Evolutionary conservation across 495 filamentous ascomycete species (phyloP).

Genomic region (Peziza echinospora): DNA sequence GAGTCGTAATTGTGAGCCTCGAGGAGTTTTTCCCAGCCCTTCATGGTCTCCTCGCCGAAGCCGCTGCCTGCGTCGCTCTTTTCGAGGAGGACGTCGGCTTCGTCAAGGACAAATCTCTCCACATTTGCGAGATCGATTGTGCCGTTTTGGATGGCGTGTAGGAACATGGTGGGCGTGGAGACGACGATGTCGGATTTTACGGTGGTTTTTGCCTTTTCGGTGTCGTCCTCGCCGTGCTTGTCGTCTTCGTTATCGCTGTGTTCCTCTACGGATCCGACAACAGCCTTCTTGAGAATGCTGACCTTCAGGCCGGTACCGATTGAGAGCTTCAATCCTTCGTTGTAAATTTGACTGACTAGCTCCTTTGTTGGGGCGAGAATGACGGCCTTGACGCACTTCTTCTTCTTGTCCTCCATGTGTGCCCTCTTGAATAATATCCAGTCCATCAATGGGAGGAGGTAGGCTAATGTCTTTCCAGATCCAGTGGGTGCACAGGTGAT

Average conservation of each 20-base stretch:
- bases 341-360: slow-evolving; percentile 75
- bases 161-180: slow-evolving; percentile 59
- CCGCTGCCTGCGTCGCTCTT: slow-evolving; percentile 25
- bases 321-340: slow-evolving; percentile 67
- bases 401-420: slow-evolving; percentile 10
- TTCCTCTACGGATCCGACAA: slow-evolving; percentile 21
- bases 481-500: slow-evolving; percentile 81
- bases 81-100: slow-evolving; percentile 88
- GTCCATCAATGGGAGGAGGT: slow-evolving; percentile 69
- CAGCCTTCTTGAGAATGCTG: slow-evolving; percentile 54
- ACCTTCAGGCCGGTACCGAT: slow-evolving; percentile 59
- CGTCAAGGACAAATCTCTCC: slow-evolving; percentile 58
- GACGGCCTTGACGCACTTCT: slow-evolving; percentile 40
- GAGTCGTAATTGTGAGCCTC: too few species aligned
- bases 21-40: slow-evolving; percentile 45
- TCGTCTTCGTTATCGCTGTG: slow-evolving; percentile 13
- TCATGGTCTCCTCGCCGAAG: slow-evolving; percentile 74
- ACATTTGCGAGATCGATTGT: slow-evolving; percentile 37
- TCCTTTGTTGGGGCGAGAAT: slow-evolving; percentile 85
- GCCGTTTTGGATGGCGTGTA: slow-evolving; percentile 44
- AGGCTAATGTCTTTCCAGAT: slow-evolving; percentile 90
- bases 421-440: slow-evolving; percentile 33
- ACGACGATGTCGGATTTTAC: slow-evolving; percentile 63
- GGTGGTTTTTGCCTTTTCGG: slow-evolving; percentile 22
- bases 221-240: slow-evolving; percentile 8